A percentile compares a stretch with the other conserved stretches of the same genome.
Conservation (phyloP, 192 early-diverging fungal genomes). For the Umbelopsis sp. region DNA sequence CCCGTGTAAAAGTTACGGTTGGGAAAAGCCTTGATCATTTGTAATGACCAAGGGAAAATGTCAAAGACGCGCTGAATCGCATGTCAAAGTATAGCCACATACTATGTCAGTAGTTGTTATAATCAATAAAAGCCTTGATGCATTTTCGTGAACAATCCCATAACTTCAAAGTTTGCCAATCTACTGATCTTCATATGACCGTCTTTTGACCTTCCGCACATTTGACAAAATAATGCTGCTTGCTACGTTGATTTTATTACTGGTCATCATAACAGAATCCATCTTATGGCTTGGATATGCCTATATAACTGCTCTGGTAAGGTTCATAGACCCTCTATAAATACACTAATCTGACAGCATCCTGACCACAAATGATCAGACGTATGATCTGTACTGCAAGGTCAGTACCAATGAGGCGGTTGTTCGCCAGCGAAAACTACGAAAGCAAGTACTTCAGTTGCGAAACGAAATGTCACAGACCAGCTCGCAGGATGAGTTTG, state of each 20-base stretch:
- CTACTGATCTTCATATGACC: not conserved
- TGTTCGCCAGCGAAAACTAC: slow-evolving; percentile 61
- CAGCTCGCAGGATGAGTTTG: slow-evolving; percentile 88
- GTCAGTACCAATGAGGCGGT: slow-evolving; percentile 56
- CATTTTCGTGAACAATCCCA: not conserved
- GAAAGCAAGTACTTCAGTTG: slow-evolving; percentile 61
- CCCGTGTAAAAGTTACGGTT: not conserved
- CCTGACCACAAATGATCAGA: slow-evolving; percentile 32
- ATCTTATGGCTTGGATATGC: slow-evolving; percentile 59
- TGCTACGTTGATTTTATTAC: slow-evolving; percentile 48
- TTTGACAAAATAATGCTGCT: slow-evolving; percentile 13
- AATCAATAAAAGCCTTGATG: too few species aligned
- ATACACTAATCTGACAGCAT: not conserved
- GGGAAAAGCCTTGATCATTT: too few species aligned
- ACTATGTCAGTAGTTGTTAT: too few species aligned
- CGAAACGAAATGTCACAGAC: slow-evolving; percentile 67
- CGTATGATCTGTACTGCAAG: slow-evolving; percentile 56
- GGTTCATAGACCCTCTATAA: not conserved
- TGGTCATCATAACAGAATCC: slow-evolving; percentile 65
- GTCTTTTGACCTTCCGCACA: slow-evolving; percentile 23
- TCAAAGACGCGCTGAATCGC: too few species aligned
- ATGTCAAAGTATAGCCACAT: too few species aligned
- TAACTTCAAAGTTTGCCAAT: too few species aligned
- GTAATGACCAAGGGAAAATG: too few species aligned
- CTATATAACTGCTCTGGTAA: slow-evolving; percentile 53